Evolutionary conservation across 208 protist genomes (phyloP).

Genomic region (Leishmania amazonensis): DNA sequence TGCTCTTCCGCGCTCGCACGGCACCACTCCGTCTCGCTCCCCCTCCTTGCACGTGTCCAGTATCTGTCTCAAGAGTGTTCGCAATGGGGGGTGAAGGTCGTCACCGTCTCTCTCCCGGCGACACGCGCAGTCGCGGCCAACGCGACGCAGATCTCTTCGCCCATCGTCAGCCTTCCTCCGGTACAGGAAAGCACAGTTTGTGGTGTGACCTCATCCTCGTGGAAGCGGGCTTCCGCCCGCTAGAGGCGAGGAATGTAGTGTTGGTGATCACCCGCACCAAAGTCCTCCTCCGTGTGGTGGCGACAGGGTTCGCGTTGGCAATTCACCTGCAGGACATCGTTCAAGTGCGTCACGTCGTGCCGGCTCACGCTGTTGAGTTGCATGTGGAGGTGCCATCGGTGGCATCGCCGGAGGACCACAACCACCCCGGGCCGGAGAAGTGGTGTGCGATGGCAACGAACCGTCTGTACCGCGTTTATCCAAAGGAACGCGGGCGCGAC

Average conservation of each 20-base stretch:
- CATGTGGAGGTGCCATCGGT: conserved; percentile 22
- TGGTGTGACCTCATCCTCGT: conserved; percentile 51
- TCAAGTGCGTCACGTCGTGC: conserved; percentile 15
- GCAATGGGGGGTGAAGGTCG: background rate
- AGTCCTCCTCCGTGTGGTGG: conserved; percentile 44
- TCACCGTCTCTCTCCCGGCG: background rate
- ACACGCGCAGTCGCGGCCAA: conserved; percentile 12
- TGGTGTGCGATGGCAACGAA: background rate
- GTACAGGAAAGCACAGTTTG: conserved; percentile 32
- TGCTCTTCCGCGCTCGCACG: background rate
- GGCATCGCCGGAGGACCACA: background rate
- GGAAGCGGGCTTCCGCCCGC: conserved; percentile 45
- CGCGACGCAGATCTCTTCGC: conserved; percentile 7
- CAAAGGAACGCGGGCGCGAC: background rate
- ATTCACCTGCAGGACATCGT: conserved; percentile 41
- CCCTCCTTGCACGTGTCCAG: background rate
- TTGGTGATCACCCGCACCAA: conserved; percentile 40
- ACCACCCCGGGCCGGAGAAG: background rate
- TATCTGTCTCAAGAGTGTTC: background rate
- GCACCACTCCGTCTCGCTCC: background rate
- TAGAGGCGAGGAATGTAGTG: conserved; percentile 44
- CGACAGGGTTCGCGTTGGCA: conserved; percentile 56
- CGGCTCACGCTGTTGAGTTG: conserved; percentile 30
- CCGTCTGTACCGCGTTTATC: conserved; percentile 20
- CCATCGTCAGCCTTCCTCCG: background rate